These are phyloP conservation scores for Cardamine occulta DNA, from an alignment of 345 rosid genomes.

Conservation along the genomic window DNA sequence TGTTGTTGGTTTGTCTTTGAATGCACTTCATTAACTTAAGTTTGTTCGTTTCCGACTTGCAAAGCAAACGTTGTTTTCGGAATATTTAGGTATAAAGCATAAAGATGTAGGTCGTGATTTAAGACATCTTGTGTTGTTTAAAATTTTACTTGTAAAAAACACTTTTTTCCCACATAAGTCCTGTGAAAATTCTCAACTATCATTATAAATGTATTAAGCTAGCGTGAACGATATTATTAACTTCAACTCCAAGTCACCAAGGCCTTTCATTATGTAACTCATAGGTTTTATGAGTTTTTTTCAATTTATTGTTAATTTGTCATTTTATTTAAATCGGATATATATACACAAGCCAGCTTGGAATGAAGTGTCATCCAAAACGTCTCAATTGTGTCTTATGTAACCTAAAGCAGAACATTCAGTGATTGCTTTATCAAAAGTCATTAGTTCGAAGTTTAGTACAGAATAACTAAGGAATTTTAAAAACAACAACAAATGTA, in stretches of 20 bases:
- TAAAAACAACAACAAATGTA: no score
- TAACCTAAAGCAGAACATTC: slow-evolving; percentile 40
- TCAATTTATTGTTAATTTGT: neutral
- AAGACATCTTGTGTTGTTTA: slow-evolving; percentile 11
- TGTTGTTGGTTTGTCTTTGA: neutral
- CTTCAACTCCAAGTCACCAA: slow-evolving; percentile 1
- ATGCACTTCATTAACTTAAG: slow-evolving; percentile 13
- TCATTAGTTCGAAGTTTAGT: slow-evolving; percentile 20
- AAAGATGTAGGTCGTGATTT: slow-evolving; percentile 26
- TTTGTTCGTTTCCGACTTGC: slow-evolving; percentile 45
- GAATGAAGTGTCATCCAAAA: slow-evolving; percentile 29
- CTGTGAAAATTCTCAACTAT: neutral
- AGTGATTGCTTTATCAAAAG: slow-evolving; percentile 32
- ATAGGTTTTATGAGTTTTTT: neutral
- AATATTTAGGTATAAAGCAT: slow-evolving; percentile 27
- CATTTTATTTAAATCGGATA: neutral
- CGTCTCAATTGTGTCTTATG: slow-evolving; percentile 30
- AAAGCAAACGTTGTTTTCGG: slow-evolving; percentile 39
- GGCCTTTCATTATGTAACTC: neutral
- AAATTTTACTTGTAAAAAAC: neutral
- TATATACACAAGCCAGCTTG: slow-evolving; percentile 26
- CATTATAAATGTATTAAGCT: neutral
- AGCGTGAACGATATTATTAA: neutral
- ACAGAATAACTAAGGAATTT: no score
- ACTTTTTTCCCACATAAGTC: slow-evolving; percentile 20